Percentiles rank a stretch among this genome's conserved stretches.
Evolutionary conservation across 2,329 filamentous ascomycete genomes (phyloP).

Genomic region (Sphaerulina vaccinii): DNA sequence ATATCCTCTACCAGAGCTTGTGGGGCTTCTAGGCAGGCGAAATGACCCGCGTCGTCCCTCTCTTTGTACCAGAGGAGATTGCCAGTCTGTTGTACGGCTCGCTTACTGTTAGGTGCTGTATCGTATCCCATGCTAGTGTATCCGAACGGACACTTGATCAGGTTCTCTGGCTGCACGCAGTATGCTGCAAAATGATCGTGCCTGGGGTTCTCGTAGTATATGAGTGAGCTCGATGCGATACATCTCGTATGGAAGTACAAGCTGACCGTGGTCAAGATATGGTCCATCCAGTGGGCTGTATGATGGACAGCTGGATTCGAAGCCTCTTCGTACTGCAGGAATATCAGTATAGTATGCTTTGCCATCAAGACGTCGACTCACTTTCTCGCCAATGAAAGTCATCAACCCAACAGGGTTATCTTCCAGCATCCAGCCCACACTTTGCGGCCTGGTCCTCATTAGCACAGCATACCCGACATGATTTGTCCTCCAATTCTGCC

Average conservation of each 20-base stretch:
- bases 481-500: conserved; percentile 40
- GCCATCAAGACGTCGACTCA: not conserved
- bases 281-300: conserved; percentile 35
- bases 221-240: conserved; percentile 40
- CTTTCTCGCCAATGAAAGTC: conserved; percentile 47
- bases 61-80: conserved; percentile 41
- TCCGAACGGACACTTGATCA: conserved; percentile 40
- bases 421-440: conserved; percentile 44
- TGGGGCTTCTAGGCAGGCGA: conserved; percentile 34
- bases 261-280: conserved; percentile 35
- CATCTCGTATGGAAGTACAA: conserved; percentile 43
- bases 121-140: conserved; percentile 42
- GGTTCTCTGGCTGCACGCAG: conserved; percentile 38
- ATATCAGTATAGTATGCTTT: not conserved
- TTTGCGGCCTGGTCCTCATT: conserved; percentile 47
- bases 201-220: conserved; percentile 42
- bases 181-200: conserved; percentile 42
- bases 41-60: conserved; percentile 32
- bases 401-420: conserved; percentile 48
- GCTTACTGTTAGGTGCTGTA: conserved; percentile 38
- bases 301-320: conserved; percentile 39
- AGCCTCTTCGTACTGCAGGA: conserved; percentile 38
- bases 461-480: conserved; percentile 46
- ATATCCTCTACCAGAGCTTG: conserved; percentile 33
- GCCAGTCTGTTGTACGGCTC: conserved; percentile 38